These are phyloP conservation scores for Erythrophleum fordii DNA, from an alignment of 306 rosid species.

Conservation along the genomic window DNA sequence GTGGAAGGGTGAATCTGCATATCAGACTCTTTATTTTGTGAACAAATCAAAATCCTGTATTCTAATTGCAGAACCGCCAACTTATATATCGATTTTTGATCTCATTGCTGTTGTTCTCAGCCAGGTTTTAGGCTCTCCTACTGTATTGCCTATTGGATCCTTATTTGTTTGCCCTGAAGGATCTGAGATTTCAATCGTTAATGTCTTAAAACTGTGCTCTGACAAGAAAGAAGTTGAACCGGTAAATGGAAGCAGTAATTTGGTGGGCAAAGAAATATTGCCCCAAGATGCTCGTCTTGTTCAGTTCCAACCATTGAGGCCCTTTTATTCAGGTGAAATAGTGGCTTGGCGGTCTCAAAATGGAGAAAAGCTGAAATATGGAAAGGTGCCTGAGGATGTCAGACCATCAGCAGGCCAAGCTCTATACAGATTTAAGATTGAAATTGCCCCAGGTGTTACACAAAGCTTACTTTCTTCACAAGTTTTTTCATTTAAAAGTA, in stretches of 20 bases:
- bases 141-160: slow-evolving; percentile 82
- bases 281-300: slow-evolving; percentile 92
- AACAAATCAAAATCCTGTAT: slow-evolving; percentile 66
- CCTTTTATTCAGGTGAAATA: slow-evolving; percentile 92
- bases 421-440: slow-evolving; percentile 84
- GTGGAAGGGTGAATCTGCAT: slow-evolving; percentile 65
- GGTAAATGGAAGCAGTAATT: slow-evolving; percentile 56
- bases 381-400: slow-evolving; percentile 82
- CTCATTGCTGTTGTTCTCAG: slow-evolving; percentile 83
- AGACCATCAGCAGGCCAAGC: slow-evolving; percentile 95
- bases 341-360: slow-evolving; percentile 96
- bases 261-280: slow-evolving; percentile 79
- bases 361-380: slow-evolving; percentile 93
- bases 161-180: slow-evolving; percentile 86
- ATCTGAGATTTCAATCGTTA: slow-evolving; percentile 73
- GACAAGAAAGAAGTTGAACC: slow-evolving; percentile 81
- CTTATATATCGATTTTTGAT: slow-evolving; percentile 72
- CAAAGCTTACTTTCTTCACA: slow-evolving; percentile 82
- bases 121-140: slow-evolving; percentile 88
- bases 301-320: slow-evolving; percentile 94
- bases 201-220: slow-evolving; percentile 77
- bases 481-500: slow-evolving; percentile 85
- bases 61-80: slow-evolving; percentile 89
- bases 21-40: slow-evolving; percentile 76
- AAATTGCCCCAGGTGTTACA: slow-evolving; percentile 61